Percentiles rank a stretch among this genome's conserved stretches.
Conservation (phyloP, 164 flowering plant genomes). For the Piper betle region DNA sequence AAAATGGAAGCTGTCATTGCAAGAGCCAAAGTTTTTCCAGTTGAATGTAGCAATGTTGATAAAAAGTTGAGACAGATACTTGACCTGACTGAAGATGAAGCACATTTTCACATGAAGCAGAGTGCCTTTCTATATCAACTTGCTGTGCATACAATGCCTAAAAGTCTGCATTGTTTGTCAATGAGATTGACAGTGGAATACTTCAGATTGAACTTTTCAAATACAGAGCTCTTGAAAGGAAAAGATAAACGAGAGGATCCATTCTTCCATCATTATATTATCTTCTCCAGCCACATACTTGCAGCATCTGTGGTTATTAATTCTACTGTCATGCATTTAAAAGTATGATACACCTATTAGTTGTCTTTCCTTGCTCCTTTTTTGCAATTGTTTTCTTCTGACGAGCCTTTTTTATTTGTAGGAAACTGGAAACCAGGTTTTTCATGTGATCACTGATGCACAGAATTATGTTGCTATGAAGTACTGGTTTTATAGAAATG, state of each 20-base stretch:
- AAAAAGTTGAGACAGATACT: slow-evolving; percentile 79
- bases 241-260: slow-evolving; percentile 36
- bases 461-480: slow-evolving; percentile 80
- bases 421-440: slow-evolving; percentile 70
- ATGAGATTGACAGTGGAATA: slow-evolving; percentile 86
- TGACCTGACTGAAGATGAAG: slow-evolving; percentile 91
- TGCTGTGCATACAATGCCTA: slow-evolving; percentile 86
- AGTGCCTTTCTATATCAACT: slow-evolving; percentile 91
- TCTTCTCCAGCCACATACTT: slow-evolving; percentile 75
- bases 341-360: slow-evolving; percentile 27
- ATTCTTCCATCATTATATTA: slow-evolving; percentile 49
- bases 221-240: slow-evolving; percentile 21
- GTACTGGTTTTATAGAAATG: slow-evolving; percentile 54
- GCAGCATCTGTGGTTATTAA: slow-evolving; percentile 88
- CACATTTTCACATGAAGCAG: slow-evolving; percentile 89
- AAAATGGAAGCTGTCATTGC: slow-evolving; percentile 60
- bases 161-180: slow-evolving; percentile 85
- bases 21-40: slow-evolving; percentile 45
- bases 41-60: slow-evolving; percentile 82
- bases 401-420: slow-evolving; percentile 2
- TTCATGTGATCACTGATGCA: slow-evolving; percentile 74
- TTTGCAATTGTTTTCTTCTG: not conserved
- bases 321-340: slow-evolving; percentile 68
- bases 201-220: slow-evolving; percentile 36
- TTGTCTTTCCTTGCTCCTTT: not conserved